These are phyloP conservation scores for Babjeviella inositovora DNA, from an alignment of 805 yeast species.

Conservation along the genomic window DNA sequence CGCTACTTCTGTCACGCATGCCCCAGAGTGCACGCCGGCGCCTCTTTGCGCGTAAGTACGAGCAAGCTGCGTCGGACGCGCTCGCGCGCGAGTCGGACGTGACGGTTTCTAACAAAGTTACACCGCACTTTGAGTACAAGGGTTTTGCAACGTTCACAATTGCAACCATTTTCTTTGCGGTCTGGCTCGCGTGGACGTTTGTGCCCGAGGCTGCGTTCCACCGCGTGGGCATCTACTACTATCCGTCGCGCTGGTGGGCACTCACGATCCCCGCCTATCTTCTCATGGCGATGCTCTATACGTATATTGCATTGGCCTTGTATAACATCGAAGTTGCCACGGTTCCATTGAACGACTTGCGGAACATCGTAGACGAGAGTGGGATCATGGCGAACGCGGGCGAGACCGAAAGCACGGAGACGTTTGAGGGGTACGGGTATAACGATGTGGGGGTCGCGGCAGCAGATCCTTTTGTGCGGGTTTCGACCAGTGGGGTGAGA, in stretches of 20 bases:
- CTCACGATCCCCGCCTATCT: constrained; percentile 59
- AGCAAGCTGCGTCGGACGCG: constrained; percentile 26
- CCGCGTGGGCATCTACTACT: constrained; percentile 41
- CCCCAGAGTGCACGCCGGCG: too few relatives aligned
- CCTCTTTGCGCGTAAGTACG: too few relatives aligned
- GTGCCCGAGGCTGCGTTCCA: constrained; percentile 45
- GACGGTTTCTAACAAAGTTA: constrained; percentile 34
- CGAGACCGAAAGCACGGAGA: constrained; percentile 2
- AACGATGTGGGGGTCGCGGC: background rate
- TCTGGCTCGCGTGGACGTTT: constrained; percentile 63
- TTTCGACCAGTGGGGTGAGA: constrained; percentile 70
- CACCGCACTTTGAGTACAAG: constrained; percentile 61
- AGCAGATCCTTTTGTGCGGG: constrained; percentile 1
- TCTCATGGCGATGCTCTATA: constrained; percentile 55
- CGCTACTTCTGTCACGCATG: too few relatives aligned
- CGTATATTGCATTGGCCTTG: constrained; percentile 51
- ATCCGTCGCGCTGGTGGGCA: constrained; percentile 91
- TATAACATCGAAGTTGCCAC: constrained; percentile 73
- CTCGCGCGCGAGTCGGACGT: constrained; percentile 55
- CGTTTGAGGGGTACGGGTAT: constrained; percentile 1
- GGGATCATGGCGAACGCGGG: constrained; percentile 12
- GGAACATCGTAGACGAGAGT: constrained; percentile 58
- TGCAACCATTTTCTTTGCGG: constrained; percentile 32
- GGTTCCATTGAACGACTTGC: constrained; percentile 33
- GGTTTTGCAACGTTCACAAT: constrained; percentile 77